These are phyloP conservation scores for Aspergillus mulundensis DNA, from an alignment of 495 filamentous ascomycete genomes.

Conservation along the genomic window DNA sequence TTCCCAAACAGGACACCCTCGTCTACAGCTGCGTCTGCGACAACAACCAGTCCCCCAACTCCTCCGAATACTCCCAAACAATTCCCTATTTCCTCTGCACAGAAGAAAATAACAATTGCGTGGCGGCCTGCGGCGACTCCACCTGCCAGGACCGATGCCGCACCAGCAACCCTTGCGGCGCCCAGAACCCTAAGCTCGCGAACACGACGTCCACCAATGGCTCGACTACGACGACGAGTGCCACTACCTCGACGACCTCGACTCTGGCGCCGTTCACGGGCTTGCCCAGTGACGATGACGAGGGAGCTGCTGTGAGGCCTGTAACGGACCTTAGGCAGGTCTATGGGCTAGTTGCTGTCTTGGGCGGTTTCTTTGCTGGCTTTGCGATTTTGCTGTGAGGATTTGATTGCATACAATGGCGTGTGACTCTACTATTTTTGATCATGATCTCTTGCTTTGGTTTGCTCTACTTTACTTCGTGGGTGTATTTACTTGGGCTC, in stretches of 20 bases:
- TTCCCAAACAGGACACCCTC: conserved; percentile 52
- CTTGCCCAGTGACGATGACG: conserved; percentile 14
- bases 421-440: neutral
- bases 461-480: conserved; percentile 1
- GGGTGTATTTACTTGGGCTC: conserved; percentile 3
- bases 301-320: conserved; percentile 33
- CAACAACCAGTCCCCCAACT: conserved; percentile 67
- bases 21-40: conserved; percentile 71
- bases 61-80: conserved; percentile 78
- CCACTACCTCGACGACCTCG: conserved; percentile 33
- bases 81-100: conserved; percentile 82
- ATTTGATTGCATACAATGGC: neutral
- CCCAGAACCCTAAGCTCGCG: conserved; percentile 58
- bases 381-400: conserved; percentile 57
- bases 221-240: conserved; percentile 34
- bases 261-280: conserved; percentile 30
- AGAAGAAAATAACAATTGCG: conserved; percentile 68
- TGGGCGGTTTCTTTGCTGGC: conserved; percentile 58
- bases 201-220: conserved; percentile 54
- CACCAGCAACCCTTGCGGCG: conserved; percentile 73
- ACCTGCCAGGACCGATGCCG: conserved; percentile 62
- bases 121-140: conserved; percentile 56
- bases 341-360: conserved; percentile 54
- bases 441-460: neutral
- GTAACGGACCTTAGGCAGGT: conserved; percentile 49